Base-by-base conservation (phyloP, 441 rosid species). In the Gossypium aridum region DNA sequence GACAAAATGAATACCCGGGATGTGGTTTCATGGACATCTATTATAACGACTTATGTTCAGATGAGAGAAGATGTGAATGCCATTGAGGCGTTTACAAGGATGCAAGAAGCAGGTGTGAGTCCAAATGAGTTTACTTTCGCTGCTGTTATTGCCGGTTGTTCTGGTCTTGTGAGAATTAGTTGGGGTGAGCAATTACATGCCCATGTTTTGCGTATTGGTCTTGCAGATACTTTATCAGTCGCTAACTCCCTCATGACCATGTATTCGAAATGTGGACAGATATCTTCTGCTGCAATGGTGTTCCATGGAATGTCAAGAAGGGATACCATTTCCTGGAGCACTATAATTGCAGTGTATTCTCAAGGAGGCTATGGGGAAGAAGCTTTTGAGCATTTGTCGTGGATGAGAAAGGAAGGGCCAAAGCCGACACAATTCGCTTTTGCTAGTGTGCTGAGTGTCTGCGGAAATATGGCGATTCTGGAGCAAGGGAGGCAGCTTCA, bases 271-370 rank as follows among this genome's bases (percentile, higher is more conserved):
- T 90, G 96, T 79, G 93, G 95, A 47, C 75, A 79, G 75, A 39
- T 89, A 79, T 75, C 39, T 74, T 87, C 83, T 7, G 88, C 95
- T 79, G 84, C 90, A 19, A 71, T 71, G 71, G 76, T 88, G 70
- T 93, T 95, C 80, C 82, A 75, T 55, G 91, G 85, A 70, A 81
- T 93, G 90, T 73, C 62, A 14, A 71, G 53, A 72, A 90, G 83
- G 76, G 98, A 95, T 77, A 85, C 87, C 77, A 75, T 95, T 80
- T 90, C 99, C 0, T 95, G 99, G 99, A 95, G 92, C 81, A 89
- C 98, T 5, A 88, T 92, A 37, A 90, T 92, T 62, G 85, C 85
- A 61, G 93, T 87, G 43, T 90, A 87, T 82, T 83, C 88, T 78
- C 94, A 89, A 81, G 93, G 80, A 64, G 94, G 97, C 63, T 76